Percentiles rank a stretch among this genome's conserved stretches.
These are phyloP conservation scores for Pterocarpus santalinus DNA, from an alignment of 306 rosid genomes.

Conservation along the genomic window DNA sequence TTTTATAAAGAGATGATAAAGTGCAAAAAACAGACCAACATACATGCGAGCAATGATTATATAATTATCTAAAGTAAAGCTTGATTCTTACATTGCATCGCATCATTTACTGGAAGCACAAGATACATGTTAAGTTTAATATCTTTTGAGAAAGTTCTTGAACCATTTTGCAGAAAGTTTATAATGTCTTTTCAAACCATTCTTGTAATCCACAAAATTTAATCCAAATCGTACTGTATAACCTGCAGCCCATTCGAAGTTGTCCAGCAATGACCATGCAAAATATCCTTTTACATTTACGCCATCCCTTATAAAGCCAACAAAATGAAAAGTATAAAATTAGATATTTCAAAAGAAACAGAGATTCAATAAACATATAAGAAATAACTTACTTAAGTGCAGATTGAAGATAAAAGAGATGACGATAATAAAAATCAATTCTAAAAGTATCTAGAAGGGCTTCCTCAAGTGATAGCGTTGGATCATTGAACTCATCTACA, in stretches of 20 bases:
- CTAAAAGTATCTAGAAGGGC: slow-evolving; percentile 58
- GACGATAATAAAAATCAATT: slow-evolving; percentile 56
- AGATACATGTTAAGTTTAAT: neutral
- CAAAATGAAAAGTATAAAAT: neutral
- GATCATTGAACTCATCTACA: slow-evolving; percentile 56
- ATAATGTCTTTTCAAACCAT: slow-evolving; percentile 50
- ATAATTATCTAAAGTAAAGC: neutral
- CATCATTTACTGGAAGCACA: neutral
- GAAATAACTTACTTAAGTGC: slow-evolving; percentile 55
- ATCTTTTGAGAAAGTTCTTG: slow-evolving; percentile 51
- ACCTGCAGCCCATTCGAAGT: slow-evolving; percentile 66
- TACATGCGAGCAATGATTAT: neutral
- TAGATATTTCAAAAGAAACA: neutral
- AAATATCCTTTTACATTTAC: slow-evolving; percentile 68
- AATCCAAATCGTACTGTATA: slow-evolving; percentile 61
- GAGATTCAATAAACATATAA: neutral
- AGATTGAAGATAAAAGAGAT: slow-evolving; percentile 55
- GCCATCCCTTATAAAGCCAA: slow-evolving; percentile 42
- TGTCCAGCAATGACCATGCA: slow-evolving; percentile 74
- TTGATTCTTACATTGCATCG: neutral
- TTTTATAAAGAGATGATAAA: too few relatives aligned
- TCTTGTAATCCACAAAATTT: slow-evolving; percentile 59
- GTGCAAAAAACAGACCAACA: neutral
- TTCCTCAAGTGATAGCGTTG: slow-evolving; percentile 49
- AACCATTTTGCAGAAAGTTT: slow-evolving; percentile 67